phyloP scores from a whole-genome alignment of 345 rosid species.

The Populus simonii region DNA sequence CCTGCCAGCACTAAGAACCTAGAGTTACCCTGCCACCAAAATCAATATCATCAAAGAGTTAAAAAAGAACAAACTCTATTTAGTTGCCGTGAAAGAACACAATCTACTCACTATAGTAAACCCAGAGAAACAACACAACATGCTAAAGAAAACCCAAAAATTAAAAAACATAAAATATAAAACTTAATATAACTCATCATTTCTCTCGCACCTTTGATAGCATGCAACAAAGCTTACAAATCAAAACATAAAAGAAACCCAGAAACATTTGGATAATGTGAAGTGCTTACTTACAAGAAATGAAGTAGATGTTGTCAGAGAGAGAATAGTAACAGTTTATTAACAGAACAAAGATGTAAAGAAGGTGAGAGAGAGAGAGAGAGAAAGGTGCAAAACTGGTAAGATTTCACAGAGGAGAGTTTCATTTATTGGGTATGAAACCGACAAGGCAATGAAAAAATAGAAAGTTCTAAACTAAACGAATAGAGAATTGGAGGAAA shows the following conservation, averaged over 20 bases:
- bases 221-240: conserved; percentile 23
- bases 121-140: conserved; percentile 9
- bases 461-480: background rate
- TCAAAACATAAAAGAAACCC: background rate
- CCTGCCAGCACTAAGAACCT: conserved; percentile 11
- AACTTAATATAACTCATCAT: conserved; percentile 16
- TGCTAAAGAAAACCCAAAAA: conserved; percentile 5
- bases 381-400: conserved; percentile 34
- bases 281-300: conserved; percentile 16
- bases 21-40: conserved; percentile 16
- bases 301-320: background rate
- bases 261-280: conserved; percentile 7
- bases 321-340: background rate
- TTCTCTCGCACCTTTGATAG: conserved; percentile 9
- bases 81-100: conserved; percentile 2
- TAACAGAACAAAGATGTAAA: background rate
- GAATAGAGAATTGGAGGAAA: background rate
- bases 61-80: too few relatives aligned
- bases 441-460: conserved; percentile 17
- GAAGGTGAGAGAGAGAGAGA: background rate
- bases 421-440: conserved; percentile 23
- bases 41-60: background rate
- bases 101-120: background rate
- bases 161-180: background rate
- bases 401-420: conserved; percentile 15